Evolutionary conservation across 2,329 filamentous ascomycete genomes (phyloP).

Genomic region (Aquanectria penicillioides): DNA sequence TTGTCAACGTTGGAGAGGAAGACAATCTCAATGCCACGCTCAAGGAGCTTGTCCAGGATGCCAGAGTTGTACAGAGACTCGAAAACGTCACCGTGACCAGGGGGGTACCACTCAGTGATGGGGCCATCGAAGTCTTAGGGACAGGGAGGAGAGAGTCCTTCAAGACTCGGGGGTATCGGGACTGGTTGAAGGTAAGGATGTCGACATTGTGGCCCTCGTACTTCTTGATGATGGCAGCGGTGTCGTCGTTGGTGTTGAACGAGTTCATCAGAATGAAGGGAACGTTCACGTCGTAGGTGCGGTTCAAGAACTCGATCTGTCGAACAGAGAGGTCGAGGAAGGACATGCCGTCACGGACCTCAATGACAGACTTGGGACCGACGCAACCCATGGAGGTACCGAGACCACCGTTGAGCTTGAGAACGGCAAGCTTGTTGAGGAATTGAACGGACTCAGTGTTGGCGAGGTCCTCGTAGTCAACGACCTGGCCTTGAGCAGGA

Average conservation of each 20-base stretch:
- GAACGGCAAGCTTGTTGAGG: constrained; percentile 95
- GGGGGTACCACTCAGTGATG: constrained; percentile 98
- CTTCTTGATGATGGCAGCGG: constrained; percentile 99
- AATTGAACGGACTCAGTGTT: constrained; percentile 93
- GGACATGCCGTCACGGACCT: constrained; percentile 99
- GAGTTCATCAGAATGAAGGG: constrained; percentile 99
- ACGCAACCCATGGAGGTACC: constrained; percentile 99
- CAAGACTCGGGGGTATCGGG: constrained; percentile 94
- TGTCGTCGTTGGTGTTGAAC: constrained; percentile 99
- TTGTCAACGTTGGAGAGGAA: constrained; percentile 99
- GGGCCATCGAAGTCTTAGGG: constrained; percentile 87
- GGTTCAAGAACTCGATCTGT: constrained; percentile 99
- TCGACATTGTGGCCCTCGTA: constrained; percentile 99
- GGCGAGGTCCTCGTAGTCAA: constrained; percentile 90
- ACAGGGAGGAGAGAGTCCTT: constrained; percentile 98
- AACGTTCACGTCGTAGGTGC: constrained; percentile 96
- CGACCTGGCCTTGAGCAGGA: constrained; percentile 91
- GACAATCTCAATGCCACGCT: constrained; percentile 95
- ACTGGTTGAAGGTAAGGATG: constrained; percentile 99
- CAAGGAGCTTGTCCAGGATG: constrained; percentile 94
- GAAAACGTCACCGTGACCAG: constrained; percentile 99
- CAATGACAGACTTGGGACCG: constrained; percentile 98
- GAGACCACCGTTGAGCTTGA: constrained; percentile 99
- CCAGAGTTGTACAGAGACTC: constrained; percentile 99
- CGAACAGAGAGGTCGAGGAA: constrained; percentile 98